Base-by-base conservation (phyloP, 83 land plant species). In the Thuja plicata region DNA sequence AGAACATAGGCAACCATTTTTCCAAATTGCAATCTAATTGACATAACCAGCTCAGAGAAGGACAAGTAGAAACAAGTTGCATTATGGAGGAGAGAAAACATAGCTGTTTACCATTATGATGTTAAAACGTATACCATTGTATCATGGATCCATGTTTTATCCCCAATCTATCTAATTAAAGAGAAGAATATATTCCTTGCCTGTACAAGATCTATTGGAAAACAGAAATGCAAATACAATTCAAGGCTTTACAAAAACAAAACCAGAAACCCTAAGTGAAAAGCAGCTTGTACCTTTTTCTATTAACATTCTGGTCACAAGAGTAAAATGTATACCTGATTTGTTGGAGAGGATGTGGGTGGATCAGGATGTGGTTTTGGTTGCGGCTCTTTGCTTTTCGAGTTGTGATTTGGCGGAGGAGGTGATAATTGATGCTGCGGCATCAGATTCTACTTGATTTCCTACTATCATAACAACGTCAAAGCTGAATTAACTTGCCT, bases 361-460 rank as follows among this genome's bases (percentile, higher is more conserved):
- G 85, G 35, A 83, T 83, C 34, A 15, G 85, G n/a, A 3, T 83
- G 52, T 46, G 85, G 32, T 48, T 83, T 46, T 27, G 85, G 55
- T 83, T 83, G 55, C 48, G 57, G 16, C 34, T 83, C 48, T 45
- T 12, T 45, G 6, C 12, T 15, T 83, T 30, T 83, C 1, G 85
- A 83, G 5, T 45, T 83, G 50, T 83, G 85, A 83, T 83, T 83
- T 34, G 85, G 85, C 16, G 57, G 55, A 83, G 85, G 50, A 46
- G 85, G 55, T 27, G 85, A 83, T n/a, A 13, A 32, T 83, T 83
- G 85, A 83, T n/a, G 85, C 85, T 83, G 85, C 85, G 85, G 85
- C 85, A 83, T 83, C 85, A 83, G 85, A 83, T 27, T 46, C 55
- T 48, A 30, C 52, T 83, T 46, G 85, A 83, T 83, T 83, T 48